phyloP scores from a whole-genome alignment of 306 rosid genomes.

The Trichosanthes cucumerina region DNA sequence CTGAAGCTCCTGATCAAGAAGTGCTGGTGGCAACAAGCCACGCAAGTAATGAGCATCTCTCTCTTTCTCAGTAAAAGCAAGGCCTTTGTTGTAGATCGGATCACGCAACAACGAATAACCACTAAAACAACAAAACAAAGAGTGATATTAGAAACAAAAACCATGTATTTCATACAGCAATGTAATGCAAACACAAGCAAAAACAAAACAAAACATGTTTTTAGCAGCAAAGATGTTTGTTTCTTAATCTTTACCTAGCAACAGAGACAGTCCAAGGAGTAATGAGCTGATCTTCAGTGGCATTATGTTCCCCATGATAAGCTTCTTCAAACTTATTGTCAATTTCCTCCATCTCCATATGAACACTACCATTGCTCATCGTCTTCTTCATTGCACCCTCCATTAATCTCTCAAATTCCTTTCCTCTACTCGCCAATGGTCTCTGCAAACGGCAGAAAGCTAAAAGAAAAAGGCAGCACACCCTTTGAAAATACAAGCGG shows the following conservation, averaged over 20 bases:
- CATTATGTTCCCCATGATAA: not conserved
- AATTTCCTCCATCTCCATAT: slow-evolving; percentile 30
- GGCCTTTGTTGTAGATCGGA: slow-evolving; percentile 93
- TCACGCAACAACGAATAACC: slow-evolving; percentile 74
- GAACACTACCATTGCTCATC: slow-evolving; percentile 38
- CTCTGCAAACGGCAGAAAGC: slow-evolving; percentile 27
- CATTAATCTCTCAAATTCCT: slow-evolving; percentile 19
- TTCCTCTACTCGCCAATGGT: slow-evolving; percentile 3
- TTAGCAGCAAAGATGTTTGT: not conserved
- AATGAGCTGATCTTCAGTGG: slow-evolving; percentile 6
- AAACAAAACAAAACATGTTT: not conserved
- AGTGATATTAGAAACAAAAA: not conserved
- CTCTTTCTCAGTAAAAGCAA: slow-evolving; percentile 72
- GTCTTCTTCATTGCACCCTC: slow-evolving; percentile 40
- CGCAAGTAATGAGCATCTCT: slow-evolving; percentile 96
- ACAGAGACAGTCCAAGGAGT: slow-evolving; percentile 11
- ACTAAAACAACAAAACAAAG: slow-evolving; percentile 29
- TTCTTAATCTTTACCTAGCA: slow-evolving; percentile 10
- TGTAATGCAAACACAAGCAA: not conserved
- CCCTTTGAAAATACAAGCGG: not conserved
- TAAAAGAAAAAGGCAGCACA: slow-evolving; percentile 5
- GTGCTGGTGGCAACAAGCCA: slow-evolving; percentile 82
- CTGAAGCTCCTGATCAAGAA: slow-evolving; percentile 78
- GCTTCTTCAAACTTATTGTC: slow-evolving; percentile 12
- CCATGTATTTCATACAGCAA: not conserved